A percentile compares a stretch with the other conserved stretches of the same genome.
These are phyloP conservation scores for Cercospora zeina DNA, from an alignment of 2,329 filamentous ascomycete species.

Conservation along the genomic window DNA sequence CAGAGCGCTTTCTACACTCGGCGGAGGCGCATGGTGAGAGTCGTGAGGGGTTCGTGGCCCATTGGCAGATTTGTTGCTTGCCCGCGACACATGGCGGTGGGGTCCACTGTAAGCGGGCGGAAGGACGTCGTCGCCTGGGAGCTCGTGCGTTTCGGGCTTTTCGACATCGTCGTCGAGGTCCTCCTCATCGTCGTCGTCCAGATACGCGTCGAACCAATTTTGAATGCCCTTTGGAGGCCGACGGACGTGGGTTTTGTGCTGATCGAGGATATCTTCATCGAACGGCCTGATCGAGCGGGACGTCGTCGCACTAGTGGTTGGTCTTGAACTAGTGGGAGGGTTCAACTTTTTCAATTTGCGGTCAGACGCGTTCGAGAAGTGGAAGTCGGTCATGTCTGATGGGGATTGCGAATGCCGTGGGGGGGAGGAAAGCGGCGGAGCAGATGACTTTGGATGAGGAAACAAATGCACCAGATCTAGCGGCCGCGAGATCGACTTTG, in stretches of 20 bases:
- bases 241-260: conserved; percentile 50
- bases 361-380: conserved; percentile 10
- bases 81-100: conserved; percentile 16
- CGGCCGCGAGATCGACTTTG: conserved; percentile 21
- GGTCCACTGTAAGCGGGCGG: conserved; percentile 26
- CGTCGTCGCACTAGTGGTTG: conserved; percentile 20
- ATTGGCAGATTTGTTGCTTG: conserved; percentile 18
- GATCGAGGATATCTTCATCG: conserved; percentile 47
- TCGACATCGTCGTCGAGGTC: conserved; percentile 26
- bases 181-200: conserved; percentile 29
- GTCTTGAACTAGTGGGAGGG: conserved; percentile 8
- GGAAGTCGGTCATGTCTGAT: conserved; percentile 41
- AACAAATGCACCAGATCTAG: conserved; percentile 49
- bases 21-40: conserved; percentile 16
- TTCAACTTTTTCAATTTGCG: conserved; percentile 13
- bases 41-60: conserved; percentile 22
- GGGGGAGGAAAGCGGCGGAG: conserved; percentile 41
- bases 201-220: conserved; percentile 53
- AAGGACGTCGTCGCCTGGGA: conserved; percentile 29
- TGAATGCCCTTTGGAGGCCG: conserved; percentile 52
- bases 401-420: conserved; percentile 46
- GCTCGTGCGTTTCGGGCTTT: conserved; percentile 27
- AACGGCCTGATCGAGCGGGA: conserved; percentile 25
- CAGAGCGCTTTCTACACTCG: not conserved
- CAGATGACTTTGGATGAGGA: conserved; percentile 34